Conservation (phyloP, 2,329 filamentous ascomycete genomes). For the Triangularia setosa region DNA sequence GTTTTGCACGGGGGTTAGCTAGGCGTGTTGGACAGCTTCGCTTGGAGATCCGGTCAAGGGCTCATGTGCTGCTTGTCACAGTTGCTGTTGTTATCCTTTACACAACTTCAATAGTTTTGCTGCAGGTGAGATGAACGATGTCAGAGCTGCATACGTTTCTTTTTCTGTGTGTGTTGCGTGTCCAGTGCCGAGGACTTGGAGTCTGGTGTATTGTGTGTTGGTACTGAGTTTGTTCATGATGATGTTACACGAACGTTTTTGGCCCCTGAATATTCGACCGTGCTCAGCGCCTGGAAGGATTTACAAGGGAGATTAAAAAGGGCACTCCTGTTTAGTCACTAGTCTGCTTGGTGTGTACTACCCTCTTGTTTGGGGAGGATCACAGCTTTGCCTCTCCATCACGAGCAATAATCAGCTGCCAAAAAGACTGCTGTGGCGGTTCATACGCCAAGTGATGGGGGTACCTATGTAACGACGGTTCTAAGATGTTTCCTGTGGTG, state of each 20-base stretch:
- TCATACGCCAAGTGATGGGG: not conserved
- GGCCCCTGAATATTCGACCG: not conserved
- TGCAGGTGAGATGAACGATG: not conserved
- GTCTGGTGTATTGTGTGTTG: not conserved
- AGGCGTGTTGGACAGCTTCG: not conserved
- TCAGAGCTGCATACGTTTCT: not conserved
- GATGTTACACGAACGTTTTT: not conserved
- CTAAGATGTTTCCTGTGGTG: not conserved
- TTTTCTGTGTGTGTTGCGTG: not conserved
- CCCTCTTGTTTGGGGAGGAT: not conserved
- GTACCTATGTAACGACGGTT: not conserved
- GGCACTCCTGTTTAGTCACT: not conserved
- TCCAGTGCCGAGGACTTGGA: not conserved
- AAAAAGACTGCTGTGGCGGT: not conserved
- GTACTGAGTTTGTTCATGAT: not conserved
- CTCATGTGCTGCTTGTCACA: not conserved
- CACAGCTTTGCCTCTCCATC: not conserved
- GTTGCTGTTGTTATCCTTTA: not conserved
- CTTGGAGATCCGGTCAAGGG: not conserved
- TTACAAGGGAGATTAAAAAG: not conserved
- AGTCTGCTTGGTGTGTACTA: not conserved
- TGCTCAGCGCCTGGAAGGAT: not conserved
- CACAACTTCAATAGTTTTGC: not conserved
- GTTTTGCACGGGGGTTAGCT: not conserved
- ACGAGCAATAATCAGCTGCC: not conserved